Evolutionary conservation across 331 rosid species (phyloP), one percentile per base, ranked within the genome.

Genomic region (Arachis monticola): DNA sequence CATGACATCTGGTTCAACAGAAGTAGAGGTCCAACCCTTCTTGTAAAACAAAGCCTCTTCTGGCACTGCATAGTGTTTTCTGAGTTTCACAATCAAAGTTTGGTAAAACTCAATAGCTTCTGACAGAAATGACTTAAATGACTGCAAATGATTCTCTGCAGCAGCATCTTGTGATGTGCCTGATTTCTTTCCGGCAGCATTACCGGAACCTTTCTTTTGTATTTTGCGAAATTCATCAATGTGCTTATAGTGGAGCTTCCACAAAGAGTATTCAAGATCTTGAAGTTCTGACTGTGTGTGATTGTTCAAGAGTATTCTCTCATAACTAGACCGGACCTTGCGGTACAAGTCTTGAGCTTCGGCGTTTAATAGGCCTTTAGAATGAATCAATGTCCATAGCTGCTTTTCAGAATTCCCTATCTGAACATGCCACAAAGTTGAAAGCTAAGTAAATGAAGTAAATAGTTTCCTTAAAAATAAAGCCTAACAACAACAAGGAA

Each of bases 161-260:
- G 13, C 67, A 55, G 61, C 75, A 62, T 69, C 80, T 71, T 73
- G 89, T 5, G 56, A 57, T 12, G 0, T 64, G 67, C 74, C 86
- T 31, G 69, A 76, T 60, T 66, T 84, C 66, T 70, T 71, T 70
- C 56, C 79, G 59, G 82, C 96, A 11, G 40, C 79, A 69, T 75
- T 63, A 47, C 82, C 69, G 3, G 91, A 87, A 78, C 61, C 81
- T 85, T 76, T 90, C 87, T 92, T 95, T 67, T 83, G 77, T 46
- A 86, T 76, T 62, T 88, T 95, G 31, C 99, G 96, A 81, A 95
- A 95, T 67, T 95, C 99, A 51, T 90, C 99, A 1, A 95, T 92
- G 60, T 86, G 96, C 92, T 92, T 95, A 78, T 95, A 95, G 82
- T 92, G 93, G 56, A 95, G 92, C 88, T 88, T 95, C 99, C 99